Evolutionary conservation across 2,329 filamentous ascomycete species (phyloP).

Genomic region (Beauveria bassiana): DNA sequence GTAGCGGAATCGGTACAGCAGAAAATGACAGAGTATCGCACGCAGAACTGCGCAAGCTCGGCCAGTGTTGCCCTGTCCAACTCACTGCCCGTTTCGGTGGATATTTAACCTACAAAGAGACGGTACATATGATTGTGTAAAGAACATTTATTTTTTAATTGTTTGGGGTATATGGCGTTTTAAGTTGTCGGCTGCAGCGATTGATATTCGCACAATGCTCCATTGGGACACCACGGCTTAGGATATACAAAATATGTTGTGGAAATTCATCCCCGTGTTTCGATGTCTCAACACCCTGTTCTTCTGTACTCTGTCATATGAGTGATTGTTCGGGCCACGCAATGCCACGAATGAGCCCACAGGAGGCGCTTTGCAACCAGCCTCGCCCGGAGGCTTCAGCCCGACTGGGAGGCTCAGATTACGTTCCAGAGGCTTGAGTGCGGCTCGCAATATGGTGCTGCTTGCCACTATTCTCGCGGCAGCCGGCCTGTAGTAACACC

Average conservation of each 20-base stretch:
- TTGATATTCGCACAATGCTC: not conserved
- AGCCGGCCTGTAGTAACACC: not conserved
- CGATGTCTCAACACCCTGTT: no score
- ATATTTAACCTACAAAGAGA: not conserved
- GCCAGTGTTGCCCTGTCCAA: not conserved
- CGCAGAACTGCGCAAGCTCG: not conserved
- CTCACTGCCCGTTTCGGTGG: not conserved
- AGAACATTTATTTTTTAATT: not conserved
- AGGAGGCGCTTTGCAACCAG: no score
- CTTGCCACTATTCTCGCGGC: not conserved
- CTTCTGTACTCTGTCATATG: no score
- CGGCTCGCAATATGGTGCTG: not conserved
- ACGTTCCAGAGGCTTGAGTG: no score
- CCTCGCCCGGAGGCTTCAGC: no score
- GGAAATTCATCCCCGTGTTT: no score
- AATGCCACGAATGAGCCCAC: no score
- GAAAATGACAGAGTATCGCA: slow-evolving; percentile 2
- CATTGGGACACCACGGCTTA: not conserved
- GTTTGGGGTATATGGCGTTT: not conserved
- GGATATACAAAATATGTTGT: not conserved
- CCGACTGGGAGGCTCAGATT: no score
- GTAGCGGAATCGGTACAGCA: slow-evolving; percentile 32
- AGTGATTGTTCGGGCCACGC: no score
- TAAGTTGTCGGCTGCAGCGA: not conserved
- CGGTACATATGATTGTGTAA: not conserved